These are phyloP conservation scores for Stentor coeruleus DNA, from an alignment of 73 alveolate species.

Conservation along the genomic window DNA sequence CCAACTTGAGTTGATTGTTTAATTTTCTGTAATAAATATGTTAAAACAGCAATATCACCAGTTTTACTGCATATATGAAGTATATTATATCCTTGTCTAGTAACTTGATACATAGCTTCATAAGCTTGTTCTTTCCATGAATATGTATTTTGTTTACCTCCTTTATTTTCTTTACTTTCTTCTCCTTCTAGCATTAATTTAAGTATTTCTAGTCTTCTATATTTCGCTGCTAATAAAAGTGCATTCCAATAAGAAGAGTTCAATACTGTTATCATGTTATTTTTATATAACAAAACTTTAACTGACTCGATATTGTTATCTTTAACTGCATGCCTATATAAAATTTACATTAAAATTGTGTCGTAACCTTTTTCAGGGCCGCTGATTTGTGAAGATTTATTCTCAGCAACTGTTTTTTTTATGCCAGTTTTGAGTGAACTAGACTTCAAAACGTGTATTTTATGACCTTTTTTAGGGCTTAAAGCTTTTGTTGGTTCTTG, in stretches of 20 bases:
- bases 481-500: neutral
- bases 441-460: neutral
- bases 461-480: neutral
- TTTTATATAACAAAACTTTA: neutral
- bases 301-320: conserved; percentile 8
- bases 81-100: neutral
- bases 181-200: neutral
- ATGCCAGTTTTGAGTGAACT: neutral
- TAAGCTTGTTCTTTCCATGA: neutral
- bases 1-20: neutral
- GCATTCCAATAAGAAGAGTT: neutral
- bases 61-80: neutral
- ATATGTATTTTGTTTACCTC: neutral
- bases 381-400: too few species aligned
- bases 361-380: too few species aligned
- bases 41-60: neutral
- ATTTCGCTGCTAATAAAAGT: neutral
- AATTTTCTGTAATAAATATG: neutral
- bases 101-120: neutral
- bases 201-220: neutral
- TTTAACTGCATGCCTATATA: neutral
- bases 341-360: neutral
- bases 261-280: neutral
- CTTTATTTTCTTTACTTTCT: neutral
- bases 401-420: neutral